Conservation (phyloP, 352 stramenopile genomes). For the Thraustochytrium sp. region DNA sequence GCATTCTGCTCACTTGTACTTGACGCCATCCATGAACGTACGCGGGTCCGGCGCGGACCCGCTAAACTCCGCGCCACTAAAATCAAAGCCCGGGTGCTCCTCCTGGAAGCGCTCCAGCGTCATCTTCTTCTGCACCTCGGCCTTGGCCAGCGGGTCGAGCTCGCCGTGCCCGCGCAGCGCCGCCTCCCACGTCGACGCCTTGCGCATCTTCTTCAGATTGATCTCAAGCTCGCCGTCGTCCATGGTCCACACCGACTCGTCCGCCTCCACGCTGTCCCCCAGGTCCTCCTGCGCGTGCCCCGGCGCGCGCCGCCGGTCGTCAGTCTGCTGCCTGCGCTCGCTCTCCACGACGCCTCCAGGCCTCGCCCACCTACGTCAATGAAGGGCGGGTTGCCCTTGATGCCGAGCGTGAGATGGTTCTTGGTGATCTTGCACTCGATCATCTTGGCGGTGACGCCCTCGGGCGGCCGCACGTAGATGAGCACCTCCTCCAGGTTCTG, state of each 20-base stretch:
- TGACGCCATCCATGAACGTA: slow-evolving; percentile 93
- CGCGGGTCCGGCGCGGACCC: slow-evolving; percentile 85
- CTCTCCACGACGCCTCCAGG: background rate
- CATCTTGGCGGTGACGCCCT: slow-evolving; percentile 65
- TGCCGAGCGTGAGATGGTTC: slow-evolving; percentile 75
- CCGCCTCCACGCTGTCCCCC: slow-evolving; percentile 78
- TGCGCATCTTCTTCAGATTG: slow-evolving; percentile 90
- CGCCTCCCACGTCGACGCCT: slow-evolving; percentile 83
- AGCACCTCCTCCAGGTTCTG: slow-evolving; percentile 89
- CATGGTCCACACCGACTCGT: slow-evolving; percentile 92
- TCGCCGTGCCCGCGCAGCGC: slow-evolving; percentile 76
- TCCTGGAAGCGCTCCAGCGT: slow-evolving; percentile 97
- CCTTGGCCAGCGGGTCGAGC: slow-evolving; percentile 78
- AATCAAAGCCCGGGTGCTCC: slow-evolving; percentile 97
- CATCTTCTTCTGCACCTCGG: slow-evolving; percentile 89
- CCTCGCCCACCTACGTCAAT: slow-evolving; percentile 66
- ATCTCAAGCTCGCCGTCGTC: slow-evolving; percentile 78
- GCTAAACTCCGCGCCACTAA: slow-evolving; percentile 94
- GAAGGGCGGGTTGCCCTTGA: slow-evolving; percentile 80
- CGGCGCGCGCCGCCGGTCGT: background rate
- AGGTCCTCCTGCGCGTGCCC: slow-evolving; percentile 70
- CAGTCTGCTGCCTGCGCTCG: background rate
- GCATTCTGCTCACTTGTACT: slow-evolving; percentile 61
- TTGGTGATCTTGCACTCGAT: slow-evolving; percentile 80
- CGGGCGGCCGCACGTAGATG: slow-evolving; percentile 84